Evolutionary conservation across 306 rosid species (phyloP), one percentile per base, ranked within the genome.

Genomic region (Benincasa hispida): DNA sequence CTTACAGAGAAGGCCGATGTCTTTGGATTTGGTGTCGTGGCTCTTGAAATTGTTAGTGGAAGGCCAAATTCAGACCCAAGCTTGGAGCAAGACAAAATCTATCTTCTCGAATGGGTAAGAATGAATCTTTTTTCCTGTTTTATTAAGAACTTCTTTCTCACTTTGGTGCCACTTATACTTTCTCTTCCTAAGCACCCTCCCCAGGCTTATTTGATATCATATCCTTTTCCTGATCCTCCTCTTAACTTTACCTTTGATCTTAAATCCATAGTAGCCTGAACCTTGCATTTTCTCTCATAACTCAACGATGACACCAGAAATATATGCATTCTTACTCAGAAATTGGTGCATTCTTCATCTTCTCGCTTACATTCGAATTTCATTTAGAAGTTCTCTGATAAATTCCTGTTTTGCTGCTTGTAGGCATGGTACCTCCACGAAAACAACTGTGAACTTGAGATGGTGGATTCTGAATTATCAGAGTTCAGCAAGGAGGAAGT

Each of bases 21-120:
- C 22, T 93, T 91, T 84, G 89, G 97, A 54, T 91, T 93, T 76
- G 96, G 98, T 6, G 96, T 93, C 76, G 89, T 93, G 80, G 96
- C 90, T 80, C 81, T 89, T 4, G 98, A 93, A 80, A 74, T 87
- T 32, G 84, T 91, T 13, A 87, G 92, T 63, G 98, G 98, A 19
- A 86, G 98, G 83, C 84, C 86, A 48, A 91, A 89, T 84, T 79
- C 86, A 68, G 88, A 88, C 75, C 62, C 92, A 37, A 88, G 81
- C 80, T 79, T 91, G 70, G 90, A 84, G 62, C 88, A 74, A 74
- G 90, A 84, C 3, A 88, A 88, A 83, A 28, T 84, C 15, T 88
- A 88, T 85, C 97, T 91, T 76, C 87, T 91, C 34, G 90, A 91
- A 83, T 89, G 90, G 95, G 94, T 91, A 89, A 47, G 84, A 35